Evolutionary conservation across 768 basidiomycete genomes (phyloP), one percentile per base, ranked within the genome.

Genomic region (Suillus ampliporus): DNA sequence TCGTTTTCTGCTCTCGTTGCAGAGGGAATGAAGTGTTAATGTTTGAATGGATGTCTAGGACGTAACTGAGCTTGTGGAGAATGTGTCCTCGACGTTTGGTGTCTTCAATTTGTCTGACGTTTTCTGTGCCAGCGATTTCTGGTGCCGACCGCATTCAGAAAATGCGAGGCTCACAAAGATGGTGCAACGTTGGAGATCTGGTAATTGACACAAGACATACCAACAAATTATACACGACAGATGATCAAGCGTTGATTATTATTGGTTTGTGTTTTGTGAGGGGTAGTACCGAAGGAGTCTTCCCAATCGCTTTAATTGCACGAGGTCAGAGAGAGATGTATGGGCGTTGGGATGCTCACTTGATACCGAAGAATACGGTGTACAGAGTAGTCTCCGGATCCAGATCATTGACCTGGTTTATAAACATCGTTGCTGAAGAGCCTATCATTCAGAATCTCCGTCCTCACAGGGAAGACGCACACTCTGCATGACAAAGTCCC

Each of bases 321-420:
- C 5, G 11, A 31, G 3, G 54, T 69, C 43, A 69, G 63, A 59
- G 34, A 8, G 7, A 5, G 8, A 5, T 50, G n/a, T 23, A 47
- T 8, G 35, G 4, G 5, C 37, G 23, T 48, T 31, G n/a, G 13
- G 19, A 15, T 19, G 65, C 81, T 58, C 61, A 83, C 83, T 84
- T 86, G 60, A 85, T 86, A 11, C 84, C 85, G 62, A 86, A 85
- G 68, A 86, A 86, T 10, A 83, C 67, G 2, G 78, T 77, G 58
- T 84, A 86, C 8, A 86, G 71, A 4, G 85, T 85, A 2, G 81
- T 82, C 1, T 73, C 69, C 0, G 84, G 78, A 64, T 85, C 75
- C 7, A 86, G 72, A 0, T 73, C 57, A 63, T 86, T 73, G 0
- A 72, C 71, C 63, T 84, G 84, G n/a, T 73, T 64, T 23, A 85